Evolutionary conservation across 2,329 filamentous ascomycete genomes (phyloP), one percentile per base, ranked within the genome.

Genomic region (Chalaropsis thielavioides): DNA sequence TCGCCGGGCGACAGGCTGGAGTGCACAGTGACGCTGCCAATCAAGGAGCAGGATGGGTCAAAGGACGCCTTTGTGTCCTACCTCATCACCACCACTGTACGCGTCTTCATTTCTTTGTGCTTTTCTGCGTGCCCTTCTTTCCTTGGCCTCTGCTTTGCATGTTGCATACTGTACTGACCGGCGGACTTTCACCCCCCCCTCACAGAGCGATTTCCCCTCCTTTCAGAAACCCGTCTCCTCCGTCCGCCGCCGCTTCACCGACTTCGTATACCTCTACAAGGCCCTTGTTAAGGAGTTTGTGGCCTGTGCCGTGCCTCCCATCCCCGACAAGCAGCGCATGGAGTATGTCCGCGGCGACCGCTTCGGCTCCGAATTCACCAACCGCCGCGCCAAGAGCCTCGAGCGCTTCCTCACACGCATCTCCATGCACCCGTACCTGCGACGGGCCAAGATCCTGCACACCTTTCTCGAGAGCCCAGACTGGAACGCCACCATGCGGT

Each of bases 321-420:
- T 99, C 64, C 94, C 94, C 63, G 94, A 97, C 77, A 99, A 97
- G 80, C 92, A 97, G 80, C 95, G 95, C 76, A 96, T 99, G 89
- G 91, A 96, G 73, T 97, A 97, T 73, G 94, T 97, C 62, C 89
- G 92, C 43, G 94, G 94, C 70, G 92, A 97, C 78, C 88, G 94
- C 68, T 99, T 99, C 75, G 91, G 92, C 8, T 77, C 87, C 61
- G 94, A 97, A 76, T 99, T 99, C 74, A 99, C 91, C 41, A 81
- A 85, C 58, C 86, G 94, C 41, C 85, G 94, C 70, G 91, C 90
- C 62, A 88, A 92, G 78, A 96, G 92, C 2, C 81, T 99, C 63
- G 87, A 95, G 75, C 88, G 94, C 63, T 99, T 99, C 74, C 81
- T 99, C 58, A 84, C 87, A 71, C 88, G 94, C 3, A 79, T 96